Evolutionary conservation across 2,329 filamentous ascomycete species (phyloP).

Genomic region (Trichophyton equinum): DNA sequence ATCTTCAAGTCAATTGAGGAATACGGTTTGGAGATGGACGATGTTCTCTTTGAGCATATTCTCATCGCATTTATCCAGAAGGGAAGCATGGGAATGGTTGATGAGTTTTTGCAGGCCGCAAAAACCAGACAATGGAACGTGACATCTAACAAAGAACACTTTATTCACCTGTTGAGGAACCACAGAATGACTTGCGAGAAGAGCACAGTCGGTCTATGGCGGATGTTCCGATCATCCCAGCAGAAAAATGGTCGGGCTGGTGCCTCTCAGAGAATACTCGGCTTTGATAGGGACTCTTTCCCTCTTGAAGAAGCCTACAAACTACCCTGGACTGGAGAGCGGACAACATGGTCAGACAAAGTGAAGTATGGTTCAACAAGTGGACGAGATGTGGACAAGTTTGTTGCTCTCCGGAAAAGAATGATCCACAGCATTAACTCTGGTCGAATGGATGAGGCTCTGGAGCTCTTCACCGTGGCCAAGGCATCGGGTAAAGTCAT

Average conservation of each 20-base stretch:
- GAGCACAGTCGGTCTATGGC: slow-evolving; percentile 28
- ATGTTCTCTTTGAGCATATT: slow-evolving; percentile 29
- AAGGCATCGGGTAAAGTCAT: slow-evolving; percentile 21
- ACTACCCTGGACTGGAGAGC: slow-evolving; percentile 16
- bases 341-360: slow-evolving; percentile 22
- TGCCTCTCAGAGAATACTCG: slow-evolving; percentile 25
- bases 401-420: slow-evolving; percentile 24
- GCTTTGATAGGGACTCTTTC: slow-evolving; percentile 23
- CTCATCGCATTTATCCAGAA: slow-evolving; percentile 30
- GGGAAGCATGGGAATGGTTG: slow-evolving; percentile 23
- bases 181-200: slow-evolving; percentile 25
- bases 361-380: slow-evolving; percentile 20
- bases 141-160: slow-evolving; percentile 19
- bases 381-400: slow-evolving; percentile 22
- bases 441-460: slow-evolving; percentile 23
- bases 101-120: slow-evolving; percentile 22
- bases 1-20: slow-evolving; percentile 25
- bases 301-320: slow-evolving; percentile 18
- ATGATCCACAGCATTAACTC: slow-evolving; percentile 29
- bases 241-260: slow-evolving; percentile 22
- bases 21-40: slow-evolving; percentile 27
- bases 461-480: slow-evolving; percentile 22
- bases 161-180: slow-evolving; percentile 23
- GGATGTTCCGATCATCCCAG: slow-evolving; percentile 29
- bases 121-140: slow-evolving; percentile 24